phyloP scores from a whole-genome alignment of 2,329 filamentous ascomycete species.

The Seiridium cupressi region DNA sequence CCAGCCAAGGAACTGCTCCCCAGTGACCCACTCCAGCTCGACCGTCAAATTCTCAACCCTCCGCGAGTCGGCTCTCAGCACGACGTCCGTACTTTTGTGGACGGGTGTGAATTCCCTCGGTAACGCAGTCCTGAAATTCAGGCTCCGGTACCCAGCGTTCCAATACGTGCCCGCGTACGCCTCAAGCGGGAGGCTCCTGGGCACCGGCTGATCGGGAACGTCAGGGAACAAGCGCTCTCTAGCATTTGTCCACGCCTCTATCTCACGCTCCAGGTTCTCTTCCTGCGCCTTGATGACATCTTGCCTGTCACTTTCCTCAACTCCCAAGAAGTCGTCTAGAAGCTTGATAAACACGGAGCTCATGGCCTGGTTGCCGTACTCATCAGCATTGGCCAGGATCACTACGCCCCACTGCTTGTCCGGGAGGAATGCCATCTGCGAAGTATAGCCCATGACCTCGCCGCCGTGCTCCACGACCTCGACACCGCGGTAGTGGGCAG shows the following conservation, averaged over 20 bases:
- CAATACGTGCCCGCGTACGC: neutral
- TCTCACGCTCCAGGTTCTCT: neutral
- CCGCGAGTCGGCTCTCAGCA: neutral
- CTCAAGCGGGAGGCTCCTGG: neutral
- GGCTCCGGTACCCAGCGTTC: neutral
- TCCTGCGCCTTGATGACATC: neutral
- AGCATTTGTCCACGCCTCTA: neutral
- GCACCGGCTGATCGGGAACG: neutral
- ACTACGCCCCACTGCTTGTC: neutral
- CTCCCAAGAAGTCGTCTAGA: neutral
- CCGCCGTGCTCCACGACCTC: neutral
- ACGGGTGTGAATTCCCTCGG: neutral
- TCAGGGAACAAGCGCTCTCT: neutral
- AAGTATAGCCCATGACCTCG: neutral
- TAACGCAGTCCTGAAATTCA: neutral
- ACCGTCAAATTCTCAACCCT: neutral
- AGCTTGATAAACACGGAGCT: neutral
- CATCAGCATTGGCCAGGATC: neutral
- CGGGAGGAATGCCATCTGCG: neutral
- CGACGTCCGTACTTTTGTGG: neutral
- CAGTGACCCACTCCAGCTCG: slow-evolving; percentile 1
- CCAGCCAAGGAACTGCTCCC: neutral
- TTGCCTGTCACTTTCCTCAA: neutral
- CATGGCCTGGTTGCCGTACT: neutral
- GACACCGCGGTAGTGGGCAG: neutral